These are phyloP conservation scores for Dactylella cylindrospora DNA, from an alignment of 2,329 filamentous ascomycete genomes.

Conservation along the genomic window DNA sequence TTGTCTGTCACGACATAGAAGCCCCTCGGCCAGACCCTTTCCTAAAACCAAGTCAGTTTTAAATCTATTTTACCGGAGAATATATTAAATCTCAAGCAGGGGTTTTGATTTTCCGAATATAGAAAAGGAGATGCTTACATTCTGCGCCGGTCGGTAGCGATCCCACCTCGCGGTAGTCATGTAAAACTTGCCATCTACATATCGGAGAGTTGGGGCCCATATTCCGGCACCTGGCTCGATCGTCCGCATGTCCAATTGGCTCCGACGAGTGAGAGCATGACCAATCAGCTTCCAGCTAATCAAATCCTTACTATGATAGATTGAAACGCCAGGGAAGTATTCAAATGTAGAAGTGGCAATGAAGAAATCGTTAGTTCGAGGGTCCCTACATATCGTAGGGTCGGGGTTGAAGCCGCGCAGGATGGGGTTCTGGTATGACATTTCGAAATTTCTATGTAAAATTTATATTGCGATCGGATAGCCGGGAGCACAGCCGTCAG, in stretches of 20 bases:
- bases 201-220: slow-evolving; percentile 65
- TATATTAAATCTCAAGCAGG: slow-evolving; percentile 37
- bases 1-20: slow-evolving; percentile 61
- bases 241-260: slow-evolving; percentile 58
- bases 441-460: slow-evolving; percentile 15
- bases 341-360: slow-evolving; percentile 66
- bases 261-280: slow-evolving; percentile 58
- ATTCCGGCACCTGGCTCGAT: slow-evolving; percentile 63
- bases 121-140: slow-evolving; percentile 10
- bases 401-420: slow-evolving; percentile 65
- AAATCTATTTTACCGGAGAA: slow-evolving; percentile 37
- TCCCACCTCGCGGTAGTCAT: slow-evolving; percentile 43
- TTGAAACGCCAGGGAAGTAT: slow-evolving; percentile 63
- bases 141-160: slow-evolving; percentile 36
- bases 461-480: no score
- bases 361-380: slow-evolving; percentile 60
- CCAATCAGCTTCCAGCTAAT: slow-evolving; percentile 60
- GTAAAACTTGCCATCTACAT: slow-evolving; percentile 39
- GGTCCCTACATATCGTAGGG: slow-evolving; percentile 56
- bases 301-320: slow-evolving; percentile 60
- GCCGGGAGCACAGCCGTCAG: no score
- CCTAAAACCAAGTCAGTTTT: slow-evolving; percentile 39
- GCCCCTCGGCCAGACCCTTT: slow-evolving; percentile 54
- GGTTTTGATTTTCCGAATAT: not conserved
- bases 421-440: slow-evolving; percentile 56